Evolutionary conservation across 202 grass and related monocot species (phyloP), one percentile per base, ranked within the genome.

Genomic region (Panicum virgatum): DNA sequence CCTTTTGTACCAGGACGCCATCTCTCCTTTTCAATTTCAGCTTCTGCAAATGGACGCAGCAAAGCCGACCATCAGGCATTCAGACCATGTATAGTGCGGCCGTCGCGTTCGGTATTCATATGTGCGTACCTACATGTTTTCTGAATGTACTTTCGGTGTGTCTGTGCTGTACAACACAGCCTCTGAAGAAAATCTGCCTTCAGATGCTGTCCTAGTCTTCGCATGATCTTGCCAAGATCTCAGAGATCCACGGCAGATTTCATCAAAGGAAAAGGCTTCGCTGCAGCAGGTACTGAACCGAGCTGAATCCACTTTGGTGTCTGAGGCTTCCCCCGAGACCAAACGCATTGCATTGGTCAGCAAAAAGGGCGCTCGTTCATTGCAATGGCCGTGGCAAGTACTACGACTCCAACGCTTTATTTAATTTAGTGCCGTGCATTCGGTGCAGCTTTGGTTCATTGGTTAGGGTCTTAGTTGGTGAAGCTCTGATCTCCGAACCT

Each of bases 341-440:
- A 73, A 76, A 61, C 23, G 47, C 53, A 53, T 29, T 15, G 11
- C 11, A 47, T 45, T 87, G 85, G 19, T 72, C 75, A 73, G 2
- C 59, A 18, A 75, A 46, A 88, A 62, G 25, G 40, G n/a, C 2
- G 23, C 0, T 6, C 66, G 23, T 63, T 52, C 19, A n/a, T n/a
- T 66, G 62, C 71, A 74, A 40, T 75, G 75, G 23, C 37, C 16
- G 25, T 22, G 66, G 16, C 45, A 65, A 45, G 15, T 71, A 77
- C 79, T 12, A 54, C 72, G 74, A 48, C 74, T 25, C 59, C 12
- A 39, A 47, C 30, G 4, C 56, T 46, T 69, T 61, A 19, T 43
- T 61, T 34, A 48, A 57, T 69, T 47, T 1, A 19, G 62, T 44
- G 71, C 23, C 34, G 34, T 72, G 66, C 39, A 48, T 72, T 53